Evolutionary conservation across 2,329 filamentous ascomycete species (phyloP), one percentile per base, ranked within the genome.

Genomic region (Rutstroemia sp.): DNA sequence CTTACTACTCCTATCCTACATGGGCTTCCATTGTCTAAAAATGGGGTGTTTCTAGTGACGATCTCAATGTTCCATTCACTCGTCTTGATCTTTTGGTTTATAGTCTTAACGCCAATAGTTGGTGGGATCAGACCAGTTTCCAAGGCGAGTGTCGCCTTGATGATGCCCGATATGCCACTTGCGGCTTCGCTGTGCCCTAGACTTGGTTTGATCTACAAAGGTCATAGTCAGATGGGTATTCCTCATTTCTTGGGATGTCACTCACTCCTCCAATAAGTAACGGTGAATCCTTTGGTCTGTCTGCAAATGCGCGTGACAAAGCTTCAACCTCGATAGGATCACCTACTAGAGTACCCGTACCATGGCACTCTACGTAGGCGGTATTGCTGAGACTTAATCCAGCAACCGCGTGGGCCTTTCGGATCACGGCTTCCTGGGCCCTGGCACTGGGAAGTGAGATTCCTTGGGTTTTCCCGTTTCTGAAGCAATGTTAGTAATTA

Each of bases 401-500:
- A 21, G 52, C 56, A 4, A 16, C 9, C 1, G 37, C 46, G 23
- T 60, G 56, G 21, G 52, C 49, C 9, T 14, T 21, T 18, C 56
- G 47, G 18, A 60, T 45, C 7, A 56, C 49, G 12, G 48, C 19
- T 37, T 47, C 47, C 14, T 81, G 79, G 0, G 75, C 73, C 25
- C 5, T 27, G 25, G 25, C 25, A 27, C 23, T 23, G 23, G 23
- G 23, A 23, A 23, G 23, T 23, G 23, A 23, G 23, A 23, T 23
- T 23, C 23, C 23, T 23, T 23, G 23, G 23, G 23, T 23, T 23
- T 23, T 23, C 23, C 23, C 23, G 23, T 23, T 23, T 5, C 23
- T 23, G 5, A 4, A 3, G 23, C n/a, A n/a, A n/a, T n/a, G n/a
- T n/a, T n/a, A n/a, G n/a, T n/a, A n/a, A n/a, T n/a, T n/a, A n/a